These are phyloP conservation scores for Microcera coccophila DNA, from an alignment of 2,329 filamentous ascomycete species.

Conservation along the genomic window DNA sequence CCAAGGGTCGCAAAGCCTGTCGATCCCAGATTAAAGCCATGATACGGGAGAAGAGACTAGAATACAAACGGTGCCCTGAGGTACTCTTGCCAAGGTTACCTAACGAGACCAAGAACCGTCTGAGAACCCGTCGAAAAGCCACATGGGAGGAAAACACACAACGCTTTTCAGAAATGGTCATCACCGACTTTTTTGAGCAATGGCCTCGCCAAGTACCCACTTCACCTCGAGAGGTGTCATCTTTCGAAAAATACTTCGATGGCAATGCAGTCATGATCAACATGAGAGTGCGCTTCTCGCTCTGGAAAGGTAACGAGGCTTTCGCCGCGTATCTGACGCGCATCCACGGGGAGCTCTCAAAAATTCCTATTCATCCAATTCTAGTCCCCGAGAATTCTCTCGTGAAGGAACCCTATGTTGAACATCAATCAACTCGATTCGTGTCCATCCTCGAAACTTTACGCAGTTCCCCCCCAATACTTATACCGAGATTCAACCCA, in stretches of 20 bases:
- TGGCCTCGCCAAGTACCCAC: neutral
- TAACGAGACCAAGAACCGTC: neutral
- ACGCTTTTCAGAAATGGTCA: neutral
- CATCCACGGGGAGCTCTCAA: neutral
- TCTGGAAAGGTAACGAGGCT: neutral
- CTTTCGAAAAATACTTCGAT: neutral
- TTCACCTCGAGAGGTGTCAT: neutral
- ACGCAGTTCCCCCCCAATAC: neutral
- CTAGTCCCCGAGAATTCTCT: neutral
- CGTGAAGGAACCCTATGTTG: neutral
- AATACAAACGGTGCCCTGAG: neutral
- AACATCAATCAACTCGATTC: neutral
- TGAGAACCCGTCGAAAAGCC: neutral
- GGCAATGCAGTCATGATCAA: neutral
- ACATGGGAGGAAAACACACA: neutral
- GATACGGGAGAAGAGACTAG: neutral
- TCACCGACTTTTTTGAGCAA: neutral
- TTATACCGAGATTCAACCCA: neutral
- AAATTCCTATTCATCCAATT: neutral
- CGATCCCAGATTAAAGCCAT: neutral
- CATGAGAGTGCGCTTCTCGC: neutral
- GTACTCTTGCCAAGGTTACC: neutral
- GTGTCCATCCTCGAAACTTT: conserved; percentile 11
- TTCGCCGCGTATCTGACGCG: neutral
- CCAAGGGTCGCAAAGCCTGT: neutral